Base-by-base conservation (phyloP, 1,284 basidiomycete species). In the Stereum hirsutum region DNA sequence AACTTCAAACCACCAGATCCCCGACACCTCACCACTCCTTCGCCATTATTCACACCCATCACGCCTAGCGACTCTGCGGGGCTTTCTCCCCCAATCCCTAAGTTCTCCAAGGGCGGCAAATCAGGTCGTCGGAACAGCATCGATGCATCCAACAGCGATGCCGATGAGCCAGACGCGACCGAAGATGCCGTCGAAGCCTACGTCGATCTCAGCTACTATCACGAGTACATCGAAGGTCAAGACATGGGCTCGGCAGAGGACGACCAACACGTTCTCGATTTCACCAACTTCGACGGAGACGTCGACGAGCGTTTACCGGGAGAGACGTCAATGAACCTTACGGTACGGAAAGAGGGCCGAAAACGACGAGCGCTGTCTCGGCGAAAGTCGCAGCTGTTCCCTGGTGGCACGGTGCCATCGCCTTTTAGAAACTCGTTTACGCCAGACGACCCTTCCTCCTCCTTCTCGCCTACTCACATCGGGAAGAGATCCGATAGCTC, bases 271-370 rank as follows among this genome's bases (percentile, higher is more conserved):
- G 69, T 76, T 0, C 63, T 83, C 14, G 86, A 89, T 51, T 65
- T 87, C 43, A 89, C 87, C 6, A 85, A 89, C 52, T 92, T 87
- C 52, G 86, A 89, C 48, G 86, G 85, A 21, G 84, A 89, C 49
- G 74, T 86, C 48, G 82, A 89, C 52, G 65, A 73, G 23, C 67
- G 66, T 3, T 60, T 78, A 5, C 75, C 78, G 0, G 80, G 74
- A 15, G 87, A 92, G 55, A 65, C 65, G 17, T 64, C 68, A 50
- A 68, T 93, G 30, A 83, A 74, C 45, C 63, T 66, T 35, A 65
- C 65, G 30, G 66, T 93, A 27, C 74, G 72, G 53, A 76, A 78
- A 50, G 78, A 85, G 56, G 89, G 89, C 11, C 78, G 74, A 55
- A 50, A 78, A n/a, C 70, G 81, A 1, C 69, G 88, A 14, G 73